Evolutionary conservation across 805 yeast species (phyloP).

Genomic region (Pachysolen tannophilus): DNA sequence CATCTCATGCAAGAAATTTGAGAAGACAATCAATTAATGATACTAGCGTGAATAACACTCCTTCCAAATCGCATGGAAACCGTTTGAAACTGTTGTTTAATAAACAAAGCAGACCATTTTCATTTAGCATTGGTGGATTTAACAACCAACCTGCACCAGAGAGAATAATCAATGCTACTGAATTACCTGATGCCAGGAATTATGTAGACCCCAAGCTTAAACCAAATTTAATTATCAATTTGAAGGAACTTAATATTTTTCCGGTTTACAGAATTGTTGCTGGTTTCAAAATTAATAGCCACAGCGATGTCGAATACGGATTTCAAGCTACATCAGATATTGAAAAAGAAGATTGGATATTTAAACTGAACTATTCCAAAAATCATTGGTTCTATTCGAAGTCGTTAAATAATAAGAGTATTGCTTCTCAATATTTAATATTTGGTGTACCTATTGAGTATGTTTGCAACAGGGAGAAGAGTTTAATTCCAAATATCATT

Average conservation of each 20-base stretch:
- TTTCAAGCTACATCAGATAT: constrained; percentile 58
- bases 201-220: constrained; percentile 37
- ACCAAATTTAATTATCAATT: constrained; percentile 40
- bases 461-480: constrained; percentile 65
- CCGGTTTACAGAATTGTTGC: constrained; percentile 43
- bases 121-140: constrained; percentile 39
- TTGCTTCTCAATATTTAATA: constrained; percentile 28
- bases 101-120: constrained; percentile 52
- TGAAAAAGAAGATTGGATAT: constrained; percentile 73
- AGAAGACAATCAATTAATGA: background rate
- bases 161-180: constrained; percentile 37
- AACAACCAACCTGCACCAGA: constrained; percentile 34
- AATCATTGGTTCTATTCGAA: constrained; percentile 50
- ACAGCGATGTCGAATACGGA: constrained; percentile 32
- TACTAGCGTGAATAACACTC: constrained; percentile 1
- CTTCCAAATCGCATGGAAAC: constrained; percentile 1
- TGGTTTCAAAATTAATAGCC: constrained; percentile 38
- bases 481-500: constrained; percentile 57
- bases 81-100: constrained; percentile 16
- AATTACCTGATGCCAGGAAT: constrained; percentile 48
- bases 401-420: constrained; percentile 15
- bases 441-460: constrained; percentile 83
- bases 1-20: constrained; percentile 3
- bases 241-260: constrained; percentile 37
- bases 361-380: constrained; percentile 35